A percentile compares a stretch with the other conserved stretches of the same genome.
Evolutionary conservation across 2,329 filamentous ascomycete species (phyloP).

Genomic region (Fusarium pseudoanthophilum): DNA sequence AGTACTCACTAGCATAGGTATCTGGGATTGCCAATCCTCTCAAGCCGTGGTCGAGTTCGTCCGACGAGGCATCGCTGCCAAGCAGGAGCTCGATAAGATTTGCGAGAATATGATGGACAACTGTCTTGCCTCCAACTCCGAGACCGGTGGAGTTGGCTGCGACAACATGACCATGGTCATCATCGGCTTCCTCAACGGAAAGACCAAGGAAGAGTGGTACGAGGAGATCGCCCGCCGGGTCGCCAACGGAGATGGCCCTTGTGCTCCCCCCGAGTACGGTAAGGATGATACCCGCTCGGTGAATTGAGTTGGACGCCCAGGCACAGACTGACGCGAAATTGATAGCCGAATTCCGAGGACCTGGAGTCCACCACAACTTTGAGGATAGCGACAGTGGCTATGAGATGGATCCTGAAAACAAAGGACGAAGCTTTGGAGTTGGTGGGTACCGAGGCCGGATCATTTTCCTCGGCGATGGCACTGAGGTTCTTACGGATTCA

Average conservation of each 20-base stretch:
- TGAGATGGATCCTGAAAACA: slow-evolving; percentile 77
- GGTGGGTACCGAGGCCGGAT: slow-evolving; percentile 84
- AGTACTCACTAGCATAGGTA: slow-evolving; percentile 69
- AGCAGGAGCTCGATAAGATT: slow-evolving; percentile 93
- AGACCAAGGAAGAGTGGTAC: slow-evolving; percentile 98
- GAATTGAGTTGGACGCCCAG: background rate
- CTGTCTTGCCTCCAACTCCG: slow-evolving; percentile 95
- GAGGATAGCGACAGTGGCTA: slow-evolving; percentile 83
- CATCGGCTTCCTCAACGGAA: slow-evolving; percentile 88
- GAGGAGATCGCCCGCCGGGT: slow-evolving; percentile 94
- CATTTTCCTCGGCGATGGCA: slow-evolving; percentile 95
- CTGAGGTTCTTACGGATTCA: slow-evolving; percentile 88
- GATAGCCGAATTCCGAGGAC: slow-evolving; percentile 84
- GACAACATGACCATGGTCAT: slow-evolving; percentile 99
- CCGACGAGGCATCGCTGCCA: slow-evolving; percentile 92
- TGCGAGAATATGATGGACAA: slow-evolving; percentile 99
- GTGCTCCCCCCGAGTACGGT: slow-evolving; percentile 99
- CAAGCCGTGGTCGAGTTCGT: slow-evolving; percentile 98
- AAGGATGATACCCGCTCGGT: slow-evolving; percentile 68
- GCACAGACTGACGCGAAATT: slow-evolving; percentile 28
- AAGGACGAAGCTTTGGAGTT: slow-evolving; percentile 70
- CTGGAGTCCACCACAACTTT: slow-evolving; percentile 83
- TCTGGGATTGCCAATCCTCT: slow-evolving; percentile 99
- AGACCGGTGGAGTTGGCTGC: slow-evolving; percentile 96
- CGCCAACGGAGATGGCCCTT: slow-evolving; percentile 95